Base-by-base conservation (phyloP, 768 basidiomycete genomes). In the Strobilomyces confusus region DNA sequence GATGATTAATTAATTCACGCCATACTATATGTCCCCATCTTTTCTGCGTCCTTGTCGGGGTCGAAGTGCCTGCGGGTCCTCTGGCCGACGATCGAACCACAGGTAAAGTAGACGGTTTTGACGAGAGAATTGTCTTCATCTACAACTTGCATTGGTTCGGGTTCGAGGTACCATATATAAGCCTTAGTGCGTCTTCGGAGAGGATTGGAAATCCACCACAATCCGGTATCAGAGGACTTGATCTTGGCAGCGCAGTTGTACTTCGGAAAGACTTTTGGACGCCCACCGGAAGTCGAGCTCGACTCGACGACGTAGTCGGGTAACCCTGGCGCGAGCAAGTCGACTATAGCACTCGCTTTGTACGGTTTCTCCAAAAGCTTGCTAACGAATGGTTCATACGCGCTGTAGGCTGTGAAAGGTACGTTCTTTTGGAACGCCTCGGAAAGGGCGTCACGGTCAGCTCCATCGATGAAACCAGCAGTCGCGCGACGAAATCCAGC, bases 311-410 rank as follows among this genome's bases (percentile, higher is more conserved):
- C 48, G 25, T 19, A 63, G 40, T 63, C 58, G n/a, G 63, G 64
- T 1, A 64, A 7, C 29, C 63, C 64, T 0, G 58, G 61, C 1
- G 61, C 47, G 32, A 63, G 48, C 8, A 60, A 25, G 29, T 64
- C 17, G 22, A 34, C 25, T 19, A 63, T 11, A 5, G 19, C 45
- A 9, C 32, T 42, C 6, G 30, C 45, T 43, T 33, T 55, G 17
- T 49, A 55, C 2, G 58, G 52, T 23, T 22, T 38, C n/a, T 38
- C 37, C 8, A n/a, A 38, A 20, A 38, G 19, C 37, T 20, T 38
- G 8, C 8, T n/a, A 20, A 38, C 6, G 37, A 38, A 11, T 19
- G n/a, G n/a, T 7, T n/a, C 7, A 13, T 38, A 38, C 19, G 37
- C 5, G 7, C 19, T 11, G 11, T 38, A 38, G 6, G n/a, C 19